Percentiles rank a stretch among this genome's conserved stretches.
Conservation (phyloP, 2,329 filamentous ascomycete genomes). For the Proliferodiscus dingleyae region DNA sequence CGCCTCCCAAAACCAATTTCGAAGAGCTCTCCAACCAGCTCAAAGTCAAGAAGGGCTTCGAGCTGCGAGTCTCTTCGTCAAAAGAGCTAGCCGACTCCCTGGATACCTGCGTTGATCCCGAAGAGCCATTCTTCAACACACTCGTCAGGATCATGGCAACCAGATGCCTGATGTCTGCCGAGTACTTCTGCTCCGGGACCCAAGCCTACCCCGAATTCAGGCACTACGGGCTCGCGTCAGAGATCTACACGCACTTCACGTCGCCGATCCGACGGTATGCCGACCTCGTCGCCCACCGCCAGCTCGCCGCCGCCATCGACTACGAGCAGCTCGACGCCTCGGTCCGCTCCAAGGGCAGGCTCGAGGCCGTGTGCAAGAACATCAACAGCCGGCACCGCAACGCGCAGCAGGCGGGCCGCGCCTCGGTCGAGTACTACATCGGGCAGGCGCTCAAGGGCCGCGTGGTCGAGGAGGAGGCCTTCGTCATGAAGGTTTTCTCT, state of each 20-base stretch:
- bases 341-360: constrained; percentile 73
- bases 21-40: constrained; percentile 90
- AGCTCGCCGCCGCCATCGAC: constrained; percentile 90
- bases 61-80: constrained; percentile 79
- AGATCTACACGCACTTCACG: constrained; percentile 99
- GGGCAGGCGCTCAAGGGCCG: constrained; percentile 85
- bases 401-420: constrained; percentile 89
- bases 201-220: constrained; percentile 92
- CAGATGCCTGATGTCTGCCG: constrained; percentile 97
- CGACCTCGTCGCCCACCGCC: constrained; percentile 89
- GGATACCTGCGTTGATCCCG: constrained; percentile 72
- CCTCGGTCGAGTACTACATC: constrained; percentile 96
- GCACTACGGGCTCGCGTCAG: constrained; percentile 91
- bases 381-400: constrained; percentile 98
- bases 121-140: constrained; percentile 96
- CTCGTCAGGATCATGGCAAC: constrained; percentile 96
- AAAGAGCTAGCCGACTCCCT: constrained; percentile 91
- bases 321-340: constrained; percentile 83
- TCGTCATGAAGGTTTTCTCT: constrained; percentile 94
- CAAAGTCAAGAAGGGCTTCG: constrained; percentile 75
- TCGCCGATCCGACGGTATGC: constrained; percentile 95
- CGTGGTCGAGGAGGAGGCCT: constrained; percentile 78
- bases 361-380: constrained; percentile 94
- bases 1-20: constrained; percentile 93
- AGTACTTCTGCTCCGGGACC: constrained; percentile 95